Percentiles rank a stretch among this genome's conserved stretches.
phyloP scores from a whole-genome alignment of 2,329 filamentous ascomycete species.

The Trichoderma hamatum region DNA sequence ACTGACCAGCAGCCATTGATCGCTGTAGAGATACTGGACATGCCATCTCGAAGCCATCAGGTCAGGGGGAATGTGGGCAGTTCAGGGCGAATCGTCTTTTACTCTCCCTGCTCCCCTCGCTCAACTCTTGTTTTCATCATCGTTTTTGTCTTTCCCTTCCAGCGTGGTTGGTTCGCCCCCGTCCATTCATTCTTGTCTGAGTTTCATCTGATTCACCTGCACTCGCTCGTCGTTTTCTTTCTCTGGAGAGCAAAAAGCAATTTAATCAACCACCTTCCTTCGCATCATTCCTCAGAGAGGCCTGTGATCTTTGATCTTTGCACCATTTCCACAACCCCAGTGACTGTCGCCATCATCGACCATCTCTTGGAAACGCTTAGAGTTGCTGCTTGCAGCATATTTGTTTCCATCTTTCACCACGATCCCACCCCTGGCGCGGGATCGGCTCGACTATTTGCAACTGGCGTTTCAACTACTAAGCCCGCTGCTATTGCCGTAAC shows the following conservation, averaged over 20 bases:
- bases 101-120: conserved; percentile 18
- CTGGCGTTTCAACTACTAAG: conserved; percentile 13
- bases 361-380: not conserved
- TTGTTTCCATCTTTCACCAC: not conserved
- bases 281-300: conserved; percentile 25
- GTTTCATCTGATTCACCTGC: conserved; percentile 16
- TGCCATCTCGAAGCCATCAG: conserved; percentile 22
- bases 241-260: not conserved
- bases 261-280: conserved; percentile 13
- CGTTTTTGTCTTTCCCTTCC: conserved; percentile 8
- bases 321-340: not conserved
- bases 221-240: not conserved
- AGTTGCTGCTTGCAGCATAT: not conserved
- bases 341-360: conserved; percentile 1
- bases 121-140: conserved; percentile 10
- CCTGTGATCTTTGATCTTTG: conserved; percentile 21
- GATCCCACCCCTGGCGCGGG: conserved; percentile 1
- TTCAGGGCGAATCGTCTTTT: conserved; percentile 21
- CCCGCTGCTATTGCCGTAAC: conserved; percentile 7
- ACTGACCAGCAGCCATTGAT: conserved; percentile 18
- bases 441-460: conserved; percentile 22
- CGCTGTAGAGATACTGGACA: conserved; percentile 9
- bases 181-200: conserved; percentile 14
- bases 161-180: conserved; percentile 19
- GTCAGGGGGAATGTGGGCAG: conserved; percentile 25